A percentile compares a stretch with the other conserved stretches of the same genome.
Evolutionary conservation across 1,139 yeast genomes (phyloP).

Genomic region (Yarrowia galli): DNA sequence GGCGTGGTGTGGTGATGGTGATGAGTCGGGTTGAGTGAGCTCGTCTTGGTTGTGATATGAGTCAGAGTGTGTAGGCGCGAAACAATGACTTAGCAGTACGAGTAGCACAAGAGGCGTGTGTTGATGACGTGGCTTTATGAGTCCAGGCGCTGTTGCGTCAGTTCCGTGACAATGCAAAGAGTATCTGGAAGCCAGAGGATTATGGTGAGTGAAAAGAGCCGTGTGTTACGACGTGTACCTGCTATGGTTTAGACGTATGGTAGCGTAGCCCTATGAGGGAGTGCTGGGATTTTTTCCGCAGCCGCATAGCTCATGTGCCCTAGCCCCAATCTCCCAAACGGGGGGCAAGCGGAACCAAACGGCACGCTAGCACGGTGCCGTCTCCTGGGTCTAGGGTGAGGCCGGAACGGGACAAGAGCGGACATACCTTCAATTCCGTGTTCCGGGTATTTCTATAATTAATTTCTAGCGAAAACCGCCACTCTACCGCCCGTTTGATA

Average conservation of each 20-base stretch:
- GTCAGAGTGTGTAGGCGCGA: not conserved
- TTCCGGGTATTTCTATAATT: not conserved
- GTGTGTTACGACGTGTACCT: conserved; percentile 1
- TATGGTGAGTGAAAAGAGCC: not conserved
- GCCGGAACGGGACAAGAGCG: too few relatives aligned
- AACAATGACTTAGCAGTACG: not conserved
- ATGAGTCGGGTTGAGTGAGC: not conserved
- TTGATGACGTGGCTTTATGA: not conserved
- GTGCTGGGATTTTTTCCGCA: conserved; percentile 28
- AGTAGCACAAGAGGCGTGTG: not conserved
- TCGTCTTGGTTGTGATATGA: not conserved
- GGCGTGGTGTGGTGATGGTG: not conserved
- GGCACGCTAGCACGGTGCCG: not conserved
- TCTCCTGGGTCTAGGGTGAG: too few relatives aligned
- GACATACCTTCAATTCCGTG: not conserved
- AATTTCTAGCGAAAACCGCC: not conserved
- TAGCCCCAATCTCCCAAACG: conserved; percentile 33
- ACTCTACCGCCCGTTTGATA: not conserved
- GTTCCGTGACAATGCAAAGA: conserved; percentile 37
- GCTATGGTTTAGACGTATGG: not conserved
- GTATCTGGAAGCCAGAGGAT: not conserved
- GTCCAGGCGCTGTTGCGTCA: conserved; percentile 25
- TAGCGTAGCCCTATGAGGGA: not conserved
- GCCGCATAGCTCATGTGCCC: conserved; percentile 35
- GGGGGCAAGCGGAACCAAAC: conserved; percentile 10